phyloP scores from a whole-genome alignment of 1,284 basidiomycete genomes.

The Xerocomus nothofagi region DNA sequence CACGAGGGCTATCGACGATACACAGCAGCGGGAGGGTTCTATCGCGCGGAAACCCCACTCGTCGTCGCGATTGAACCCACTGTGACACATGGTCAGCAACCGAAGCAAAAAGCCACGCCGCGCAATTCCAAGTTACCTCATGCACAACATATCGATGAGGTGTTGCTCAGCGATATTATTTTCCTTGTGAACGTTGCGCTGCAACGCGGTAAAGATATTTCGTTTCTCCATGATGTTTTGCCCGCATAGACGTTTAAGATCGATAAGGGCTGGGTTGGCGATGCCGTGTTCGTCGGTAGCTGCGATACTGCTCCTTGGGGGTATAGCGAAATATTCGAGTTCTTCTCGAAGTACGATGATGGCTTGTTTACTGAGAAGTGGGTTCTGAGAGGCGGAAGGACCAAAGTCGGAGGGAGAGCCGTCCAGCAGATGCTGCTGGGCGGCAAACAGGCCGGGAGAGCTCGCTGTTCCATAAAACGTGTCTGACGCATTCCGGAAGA shows the following conservation, averaged over 20 bases:
- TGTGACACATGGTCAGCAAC: conserved; percentile 36
- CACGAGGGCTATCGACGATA: conserved; percentile 96
- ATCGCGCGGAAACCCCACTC: conserved; percentile 96
- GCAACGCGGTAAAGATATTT: conserved; percentile 96
- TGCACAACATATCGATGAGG: conserved; percentile 99
- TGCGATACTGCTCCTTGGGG: conserved; percentile 63
- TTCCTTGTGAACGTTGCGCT: conserved; percentile 99
- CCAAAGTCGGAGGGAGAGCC: conserved; percentile 63
- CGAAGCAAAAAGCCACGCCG: conserved; percentile 20
- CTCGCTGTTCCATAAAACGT: conserved; percentile 88
- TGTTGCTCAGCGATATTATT: conserved; percentile 99
- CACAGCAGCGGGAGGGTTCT: conserved; percentile 94
- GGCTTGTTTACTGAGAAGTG: conserved; percentile 93
- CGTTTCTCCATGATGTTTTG: conserved; percentile 84
- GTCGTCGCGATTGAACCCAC: conserved; percentile 95
- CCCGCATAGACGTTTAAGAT: conserved; percentile 83
- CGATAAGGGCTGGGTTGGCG: conserved; percentile 73
- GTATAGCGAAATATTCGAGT: conserved; percentile 97
- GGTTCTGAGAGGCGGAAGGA: conserved; percentile 75
- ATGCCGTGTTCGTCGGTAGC: conserved; percentile 77
- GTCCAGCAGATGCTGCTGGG: conserved; percentile 78
- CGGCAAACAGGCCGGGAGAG: conserved; percentile 71
- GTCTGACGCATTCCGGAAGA: conserved; percentile 87
- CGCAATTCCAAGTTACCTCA: conserved; percentile 67
- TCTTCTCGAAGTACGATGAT: conserved; percentile 98